phyloP scores from a whole-genome alignment of 2,329 filamentous ascomycete genomes.

The Shiraia bambusicola region DNA sequence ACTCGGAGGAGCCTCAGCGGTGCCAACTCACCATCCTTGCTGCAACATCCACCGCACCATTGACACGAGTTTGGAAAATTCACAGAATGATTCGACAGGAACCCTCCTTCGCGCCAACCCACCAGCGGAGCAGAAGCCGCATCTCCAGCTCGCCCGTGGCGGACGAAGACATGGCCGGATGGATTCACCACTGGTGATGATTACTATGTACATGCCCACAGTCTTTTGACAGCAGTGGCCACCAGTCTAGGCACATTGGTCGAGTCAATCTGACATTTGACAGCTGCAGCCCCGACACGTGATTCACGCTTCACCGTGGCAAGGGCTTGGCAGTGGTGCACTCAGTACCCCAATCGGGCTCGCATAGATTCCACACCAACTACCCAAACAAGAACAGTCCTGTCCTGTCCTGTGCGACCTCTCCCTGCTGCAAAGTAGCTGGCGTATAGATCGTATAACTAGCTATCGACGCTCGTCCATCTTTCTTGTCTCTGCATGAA shows the following conservation, averaged over 20 bases:
- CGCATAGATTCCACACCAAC: no score
- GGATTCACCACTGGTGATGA: constrained; percentile 1
- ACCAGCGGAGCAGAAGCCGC: constrained; percentile 12
- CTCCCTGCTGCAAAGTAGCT: no score
- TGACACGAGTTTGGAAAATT: constrained; percentile 13
- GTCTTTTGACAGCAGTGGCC: no score
- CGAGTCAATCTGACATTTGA: constrained; percentile 27
- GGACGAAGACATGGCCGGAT: constrained; percentile 10
- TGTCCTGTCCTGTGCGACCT: no score
- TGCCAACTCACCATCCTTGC: constrained; percentile 17
- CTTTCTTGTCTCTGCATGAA: no score
- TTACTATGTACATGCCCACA: not conserved
- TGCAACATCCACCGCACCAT: constrained; percentile 29
- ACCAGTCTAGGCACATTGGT: not conserved
- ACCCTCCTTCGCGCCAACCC: constrained; percentile 4
- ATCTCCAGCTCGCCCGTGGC: constrained; percentile 5
- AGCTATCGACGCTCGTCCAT: no score
- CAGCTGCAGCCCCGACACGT: constrained; percentile 11
- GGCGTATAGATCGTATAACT: no score
- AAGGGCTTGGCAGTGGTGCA: no score
- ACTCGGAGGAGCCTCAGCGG: constrained; percentile 20
- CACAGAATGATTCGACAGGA: constrained; percentile 21
- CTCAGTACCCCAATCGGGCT: no score
- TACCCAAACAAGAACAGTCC: no score
- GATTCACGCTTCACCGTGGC: no score